Conservation (phyloP, 257 asterid genomes). For the Solanum pennellii region DNA sequence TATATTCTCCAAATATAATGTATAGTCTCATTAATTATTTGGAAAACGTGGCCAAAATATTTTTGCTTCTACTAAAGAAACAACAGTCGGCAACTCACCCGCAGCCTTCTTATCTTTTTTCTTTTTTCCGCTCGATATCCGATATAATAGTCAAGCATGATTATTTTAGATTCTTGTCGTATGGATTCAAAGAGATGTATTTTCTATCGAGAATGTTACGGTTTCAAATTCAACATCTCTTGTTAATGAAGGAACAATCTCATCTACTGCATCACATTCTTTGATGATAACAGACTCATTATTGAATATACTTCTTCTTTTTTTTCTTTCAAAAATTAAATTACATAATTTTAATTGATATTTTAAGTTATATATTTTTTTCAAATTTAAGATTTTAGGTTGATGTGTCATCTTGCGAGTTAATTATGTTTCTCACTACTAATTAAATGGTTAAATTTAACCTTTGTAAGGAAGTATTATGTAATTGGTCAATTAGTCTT, state of each 20-base stretch:
- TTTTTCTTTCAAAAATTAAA: not conserved
- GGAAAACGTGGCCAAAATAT: constrained; percentile 16
- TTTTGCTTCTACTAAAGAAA: constrained; percentile 3
- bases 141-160: no score
- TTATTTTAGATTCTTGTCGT: no score
- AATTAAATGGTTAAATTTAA: not conserved
- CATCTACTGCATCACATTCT: not conserved
- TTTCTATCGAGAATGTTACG: no score
- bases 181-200: no score
- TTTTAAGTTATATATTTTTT: not conserved
- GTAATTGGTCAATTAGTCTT: not conserved
- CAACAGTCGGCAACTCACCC: constrained; percentile 7
- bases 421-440: not conserved
- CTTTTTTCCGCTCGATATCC: fast-evolving
- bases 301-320: not conserved
- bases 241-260: fast-evolving
- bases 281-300: not conserved
- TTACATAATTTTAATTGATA: not conserved
- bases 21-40: not conserved
- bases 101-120: not conserved
- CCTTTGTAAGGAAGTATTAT: not conserved
- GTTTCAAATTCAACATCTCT: no score
- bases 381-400: not conserved
- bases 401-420: not conserved
- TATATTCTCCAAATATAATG: not conserved